These are phyloP conservation scores for Globisporangium alternatum DNA, from an alignment of 352 stramenopile species.

Conservation along the genomic window DNA sequence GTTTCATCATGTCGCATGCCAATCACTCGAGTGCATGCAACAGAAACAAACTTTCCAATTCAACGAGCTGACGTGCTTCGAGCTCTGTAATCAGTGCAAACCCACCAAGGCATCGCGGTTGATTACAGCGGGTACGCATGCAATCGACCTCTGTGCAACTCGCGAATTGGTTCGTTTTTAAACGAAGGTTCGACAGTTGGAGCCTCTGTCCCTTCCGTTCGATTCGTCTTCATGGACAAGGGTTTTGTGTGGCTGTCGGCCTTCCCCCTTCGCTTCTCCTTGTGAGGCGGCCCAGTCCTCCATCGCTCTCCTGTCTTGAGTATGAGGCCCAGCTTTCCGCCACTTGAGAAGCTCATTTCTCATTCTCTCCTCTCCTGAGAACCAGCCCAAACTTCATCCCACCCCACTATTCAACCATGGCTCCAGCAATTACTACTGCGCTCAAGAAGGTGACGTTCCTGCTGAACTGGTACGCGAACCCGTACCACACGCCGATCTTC, in stretches of 20 bases:
- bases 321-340: not conserved
- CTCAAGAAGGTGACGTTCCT: constrained; percentile 49
- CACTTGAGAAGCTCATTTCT: constrained; percentile 8
- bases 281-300: not conserved
- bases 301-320: not conserved
- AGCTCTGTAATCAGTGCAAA: constrained; percentile 1
- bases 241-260: not conserved
- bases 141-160: constrained; percentile 7
- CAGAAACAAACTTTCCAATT: constrained; percentile 3
- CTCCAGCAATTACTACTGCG: constrained; percentile 20
- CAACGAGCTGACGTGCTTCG: not conserved
- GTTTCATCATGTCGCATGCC: constrained; percentile 4
- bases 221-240: not conserved
- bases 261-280: not conserved
- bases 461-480: constrained; percentile 54
- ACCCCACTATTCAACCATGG: constrained; percentile 19
- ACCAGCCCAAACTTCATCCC: not conserved
- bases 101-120: not conserved
- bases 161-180: not conserved
- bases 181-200: constrained; percentile 11
- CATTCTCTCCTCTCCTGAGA: constrained; percentile 8
- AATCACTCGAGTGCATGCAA: not conserved
- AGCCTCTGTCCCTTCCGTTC: not conserved
- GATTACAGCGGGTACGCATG: not conserved
- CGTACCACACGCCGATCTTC: constrained; percentile 56